phyloP scores from a whole-genome alignment of 1,139 yeast species.

The Debaryomyces singareniensis region DNA sequence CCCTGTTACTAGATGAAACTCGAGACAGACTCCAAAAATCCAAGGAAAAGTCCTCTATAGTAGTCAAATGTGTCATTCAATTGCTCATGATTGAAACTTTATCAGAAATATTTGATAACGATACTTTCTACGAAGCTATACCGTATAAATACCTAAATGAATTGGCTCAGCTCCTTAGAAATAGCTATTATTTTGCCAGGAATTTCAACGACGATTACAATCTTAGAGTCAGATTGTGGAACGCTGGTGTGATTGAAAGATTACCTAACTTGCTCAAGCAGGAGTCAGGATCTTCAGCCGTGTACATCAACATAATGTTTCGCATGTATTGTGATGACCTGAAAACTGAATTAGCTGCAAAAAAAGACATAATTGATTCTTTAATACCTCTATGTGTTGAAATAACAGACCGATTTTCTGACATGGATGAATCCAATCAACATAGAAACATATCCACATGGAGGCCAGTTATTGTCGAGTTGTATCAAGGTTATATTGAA shows the following conservation, averaged over 20 bases:
- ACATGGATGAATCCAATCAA: constrained; percentile 69
- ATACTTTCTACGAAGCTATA: constrained; percentile 58
- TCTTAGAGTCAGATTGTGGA: constrained; percentile 78
- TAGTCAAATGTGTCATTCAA: constrained; percentile 88
- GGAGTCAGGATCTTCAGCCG: constrained; percentile 87
- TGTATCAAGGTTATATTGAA: constrained; percentile 73
- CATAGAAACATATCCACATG: constrained; percentile 78
- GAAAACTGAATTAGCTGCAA: constrained; percentile 29
- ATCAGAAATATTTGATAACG: constrained; percentile 71
- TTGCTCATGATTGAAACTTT: constrained; percentile 81
- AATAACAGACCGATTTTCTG: constrained; percentile 63
- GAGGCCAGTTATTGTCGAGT: constrained; percentile 88
- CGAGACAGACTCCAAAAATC: constrained; percentile 22
- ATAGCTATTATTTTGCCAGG: constrained; percentile 77
- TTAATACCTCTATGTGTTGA: constrained; percentile 68
- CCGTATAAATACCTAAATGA: constrained; percentile 60
- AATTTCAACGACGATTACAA: constrained; percentile 86
- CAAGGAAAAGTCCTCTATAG: constrained; percentile 69
- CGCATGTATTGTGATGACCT: constrained; percentile 70
- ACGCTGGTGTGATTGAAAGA: constrained; percentile 87
- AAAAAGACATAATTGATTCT: constrained; percentile 40
- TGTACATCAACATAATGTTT: constrained; percentile 75
- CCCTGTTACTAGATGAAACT: constrained; percentile 13
- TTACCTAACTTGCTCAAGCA: constrained; percentile 88
- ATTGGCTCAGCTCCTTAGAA: constrained; percentile 53